Evolutionary conservation across 257 asterid genomes (phyloP).

Genomic region (Fraxinus americana): DNA sequence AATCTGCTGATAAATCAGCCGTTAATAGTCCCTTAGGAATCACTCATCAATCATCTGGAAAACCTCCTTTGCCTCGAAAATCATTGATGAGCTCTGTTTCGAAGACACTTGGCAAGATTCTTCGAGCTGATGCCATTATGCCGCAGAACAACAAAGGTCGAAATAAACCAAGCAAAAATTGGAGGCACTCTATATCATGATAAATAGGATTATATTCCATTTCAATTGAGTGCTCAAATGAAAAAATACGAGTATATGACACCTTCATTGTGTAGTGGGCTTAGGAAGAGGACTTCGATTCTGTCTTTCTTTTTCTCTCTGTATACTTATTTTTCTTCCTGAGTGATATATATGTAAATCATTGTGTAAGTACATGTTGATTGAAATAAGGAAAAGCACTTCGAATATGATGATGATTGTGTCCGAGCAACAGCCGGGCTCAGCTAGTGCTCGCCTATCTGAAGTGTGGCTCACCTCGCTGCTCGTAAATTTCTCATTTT

Average conservation of each 20-base stretch:
- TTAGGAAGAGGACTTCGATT: conserved; percentile 15
- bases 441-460: too few species aligned
- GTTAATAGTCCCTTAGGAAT: conserved; percentile 38
- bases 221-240: background rate
- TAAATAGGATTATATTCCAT: background rate
- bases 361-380: conserved; percentile 12
- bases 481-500: too few species aligned
- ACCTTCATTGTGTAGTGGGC: conserved; percentile 10
- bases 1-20: conserved; percentile 31
- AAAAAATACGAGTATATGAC: background rate
- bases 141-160: conserved; percentile 42
- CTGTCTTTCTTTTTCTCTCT: background rate
- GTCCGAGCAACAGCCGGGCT: too few species aligned
- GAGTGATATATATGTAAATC: conserved; percentile 6
- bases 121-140: conserved; percentile 48
- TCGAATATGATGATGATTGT: too few species aligned
- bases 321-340: background rate
- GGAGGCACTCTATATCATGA: conserved; percentile 81
- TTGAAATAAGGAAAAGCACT: background rate
- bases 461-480: too few species aligned
- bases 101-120: conserved; percentile 29
- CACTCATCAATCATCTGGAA: conserved; percentile 42
- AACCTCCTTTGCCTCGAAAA: conserved; percentile 68
- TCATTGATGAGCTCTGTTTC: conserved; percentile 73
- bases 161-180: conserved; percentile 53